Evolutionary conservation across 805 yeast species (phyloP), one percentile per base, ranked within the genome.

Genomic region (Kluyveromyces siamensis): DNA sequence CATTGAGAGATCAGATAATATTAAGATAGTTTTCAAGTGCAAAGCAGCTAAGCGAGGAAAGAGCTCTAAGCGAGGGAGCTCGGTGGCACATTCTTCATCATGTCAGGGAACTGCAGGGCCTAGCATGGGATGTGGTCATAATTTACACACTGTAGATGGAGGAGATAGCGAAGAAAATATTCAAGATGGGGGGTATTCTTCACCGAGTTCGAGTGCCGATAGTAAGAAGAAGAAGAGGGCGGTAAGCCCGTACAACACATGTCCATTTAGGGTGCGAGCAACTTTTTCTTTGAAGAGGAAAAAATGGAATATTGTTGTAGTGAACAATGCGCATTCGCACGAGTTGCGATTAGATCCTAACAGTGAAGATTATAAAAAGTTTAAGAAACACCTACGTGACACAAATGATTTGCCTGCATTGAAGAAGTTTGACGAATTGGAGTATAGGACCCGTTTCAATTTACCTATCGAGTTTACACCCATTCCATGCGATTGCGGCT

Each of bases 221-320:
- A 8, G 40, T 18, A 40, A 16, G 46, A 62, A 57, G 51, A 62
- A 61, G 48, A 62, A 62, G 48, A 54, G 69, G 41, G 50, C 59
- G 2, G 67, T 63, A 2, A 62, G 69, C 17, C 56, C 65, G 48
- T 65, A 60, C 47, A 67, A 67, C 13, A 69, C 72, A 19, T 82
- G 87, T 57, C 87, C 87, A 2, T 82, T 82, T 57, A 70, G 83
- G 59, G 72, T 82, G 40, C 63, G 88, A 48, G 87, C 87, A 2
- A 80, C 82, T 53, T 80, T 68, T 56, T 75, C 82, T 1, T 53
- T 76, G 10, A 66, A 80, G 51, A 69, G 75, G 36, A 67, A 71
- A 50, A 65, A 68, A 48, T 82, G 88, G 88, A 69, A 78, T 14
- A 67, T 82, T 33, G 83, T 78, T 18, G 77, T 82, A 16, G 73